These are phyloP conservation scores for Coemansia sp. DNA, from an alignment of 192 early-diverging fungal species.

Conservation along the genomic window DNA sequence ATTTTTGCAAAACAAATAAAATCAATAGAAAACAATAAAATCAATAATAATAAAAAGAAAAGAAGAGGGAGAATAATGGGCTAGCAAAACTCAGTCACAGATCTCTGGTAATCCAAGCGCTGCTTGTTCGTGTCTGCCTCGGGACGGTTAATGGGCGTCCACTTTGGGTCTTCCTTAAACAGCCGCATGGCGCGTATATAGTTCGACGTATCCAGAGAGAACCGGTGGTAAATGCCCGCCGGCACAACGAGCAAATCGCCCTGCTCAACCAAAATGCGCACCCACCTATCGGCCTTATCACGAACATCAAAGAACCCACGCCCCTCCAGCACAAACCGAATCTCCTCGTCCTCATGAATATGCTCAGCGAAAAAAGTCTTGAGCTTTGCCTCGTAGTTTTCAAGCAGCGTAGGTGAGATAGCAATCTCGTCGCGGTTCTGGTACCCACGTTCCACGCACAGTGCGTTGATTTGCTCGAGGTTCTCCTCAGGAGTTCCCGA, in stretches of 20 bases:
- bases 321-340: conserved; percentile 87
- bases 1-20: neutral
- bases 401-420: conserved; percentile 76
- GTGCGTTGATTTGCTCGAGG: conserved; percentile 62
- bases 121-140: conserved; percentile 61
- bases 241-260: conserved; percentile 91
- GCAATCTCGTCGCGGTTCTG: conserved; percentile 91
- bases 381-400: conserved; percentile 89
- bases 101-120: conserved; percentile 55
- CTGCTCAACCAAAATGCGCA: conserved; percentile 72
- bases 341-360: conserved; percentile 97
- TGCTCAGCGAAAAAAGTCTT: conserved; percentile 94
- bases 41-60: neutral
- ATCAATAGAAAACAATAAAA: conserved; percentile 18
- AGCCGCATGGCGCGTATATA: conserved; percentile 85
- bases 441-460: conserved; percentile 78
- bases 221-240: conserved; percentile 94
- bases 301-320: conserved; percentile 91
- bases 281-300: conserved; percentile 69
- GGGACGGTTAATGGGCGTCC: conserved; percentile 78
- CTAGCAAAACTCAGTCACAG: neutral
- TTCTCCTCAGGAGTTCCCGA: conserved; percentile 55
- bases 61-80: conserved; percentile 13
- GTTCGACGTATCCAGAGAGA: conserved; percentile 85
- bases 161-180: conserved; percentile 80